Evolutionary conservation across 768 basidiomycete species (phyloP).

Genomic region (Scleroderma citrinum): DNA sequence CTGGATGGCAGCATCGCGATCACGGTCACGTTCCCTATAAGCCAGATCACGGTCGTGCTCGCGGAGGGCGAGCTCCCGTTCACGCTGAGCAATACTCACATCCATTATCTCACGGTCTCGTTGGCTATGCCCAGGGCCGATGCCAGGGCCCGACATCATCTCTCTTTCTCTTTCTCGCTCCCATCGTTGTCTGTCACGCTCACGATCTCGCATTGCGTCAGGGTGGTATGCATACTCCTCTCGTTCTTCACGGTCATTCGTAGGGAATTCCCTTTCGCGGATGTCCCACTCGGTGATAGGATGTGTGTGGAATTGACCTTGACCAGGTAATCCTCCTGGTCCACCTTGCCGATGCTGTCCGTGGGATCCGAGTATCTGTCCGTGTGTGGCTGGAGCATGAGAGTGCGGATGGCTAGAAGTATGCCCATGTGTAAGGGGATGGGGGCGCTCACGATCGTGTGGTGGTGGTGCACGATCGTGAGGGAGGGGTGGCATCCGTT

Average conservation of each 20-base stretch:
- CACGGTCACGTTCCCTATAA: slow-evolving; percentile 23
- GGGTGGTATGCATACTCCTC: slow-evolving; percentile 1
- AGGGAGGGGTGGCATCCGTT: slow-evolving; percentile 9
- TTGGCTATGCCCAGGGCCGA: slow-evolving; percentile 1
- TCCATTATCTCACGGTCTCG: slow-evolving; percentile 8
- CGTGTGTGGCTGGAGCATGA: slow-evolving; percentile 13
- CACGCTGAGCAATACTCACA: not conserved
- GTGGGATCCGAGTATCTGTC: slow-evolving; percentile 13
- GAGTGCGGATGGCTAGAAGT: slow-evolving; percentile 24
- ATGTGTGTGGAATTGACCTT: slow-evolving; percentile 26
- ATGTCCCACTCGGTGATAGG: slow-evolving; percentile 24
- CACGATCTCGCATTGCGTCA: not conserved
- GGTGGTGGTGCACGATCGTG: slow-evolving; percentile 18
- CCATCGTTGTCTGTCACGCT: slow-evolving; percentile 8
- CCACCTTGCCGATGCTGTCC: not conserved
- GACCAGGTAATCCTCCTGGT: slow-evolving; percentile 13
- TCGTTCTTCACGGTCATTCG: not conserved
- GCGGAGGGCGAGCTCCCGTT: slow-evolving; percentile 3
- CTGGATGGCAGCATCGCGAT: slow-evolving; percentile 19
- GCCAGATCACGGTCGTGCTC: slow-evolving; percentile 22
- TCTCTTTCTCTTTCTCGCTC: slow-evolving; percentile 12
- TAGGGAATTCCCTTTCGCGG: not conserved
- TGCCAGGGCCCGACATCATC: slow-evolving; percentile 10
- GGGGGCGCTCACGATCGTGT: slow-evolving; percentile 21
- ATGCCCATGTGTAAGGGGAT: slow-evolving; percentile 16